These are phyloP conservation scores for Aspergillus sp. DNA, from an alignment of 2,329 filamentous ascomycete species.

Conservation along the genomic window DNA sequence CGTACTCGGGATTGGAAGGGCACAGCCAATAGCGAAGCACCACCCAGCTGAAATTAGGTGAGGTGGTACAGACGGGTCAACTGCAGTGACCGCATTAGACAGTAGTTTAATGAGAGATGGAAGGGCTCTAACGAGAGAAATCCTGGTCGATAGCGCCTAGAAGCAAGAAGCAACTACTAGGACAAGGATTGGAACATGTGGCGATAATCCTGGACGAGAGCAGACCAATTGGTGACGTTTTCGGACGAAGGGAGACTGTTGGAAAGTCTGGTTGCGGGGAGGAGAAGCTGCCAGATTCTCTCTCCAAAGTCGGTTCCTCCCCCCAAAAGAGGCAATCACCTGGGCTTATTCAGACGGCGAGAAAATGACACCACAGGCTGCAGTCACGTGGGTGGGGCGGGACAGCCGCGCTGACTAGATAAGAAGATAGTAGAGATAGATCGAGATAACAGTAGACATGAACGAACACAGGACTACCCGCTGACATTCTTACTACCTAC, in stretches of 20 bases:
- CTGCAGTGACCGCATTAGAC: slow-evolving; percentile 1
- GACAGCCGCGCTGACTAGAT: neutral
- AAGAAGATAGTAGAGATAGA: neutral
- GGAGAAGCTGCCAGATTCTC: neutral
- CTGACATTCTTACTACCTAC: neutral
- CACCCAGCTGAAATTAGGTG: neutral
- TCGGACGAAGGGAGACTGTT: slow-evolving; percentile 33
- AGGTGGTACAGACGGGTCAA: neutral
- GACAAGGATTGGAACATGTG: neutral
- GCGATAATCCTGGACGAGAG: neutral
- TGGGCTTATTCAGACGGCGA: neutral
- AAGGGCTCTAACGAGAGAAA: neutral
- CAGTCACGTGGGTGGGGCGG: neutral
- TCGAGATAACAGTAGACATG: too few relatives aligned
- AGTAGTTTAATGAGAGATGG: neutral
- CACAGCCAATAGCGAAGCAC: neutral
- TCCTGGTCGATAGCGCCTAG: neutral
- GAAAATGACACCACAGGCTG: too few relatives aligned
- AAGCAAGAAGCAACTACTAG: neutral
- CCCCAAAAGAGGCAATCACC: neutral
- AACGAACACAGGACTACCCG: neutral
- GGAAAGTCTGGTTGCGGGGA: slow-evolving; percentile 2
- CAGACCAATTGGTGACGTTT: slow-evolving; percentile 26
- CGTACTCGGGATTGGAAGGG: neutral
- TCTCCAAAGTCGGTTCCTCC: too few relatives aligned